Evolutionary conservation across 2,329 filamentous ascomycete genomes (phyloP).

Genomic region (Penicillium sp.): DNA sequence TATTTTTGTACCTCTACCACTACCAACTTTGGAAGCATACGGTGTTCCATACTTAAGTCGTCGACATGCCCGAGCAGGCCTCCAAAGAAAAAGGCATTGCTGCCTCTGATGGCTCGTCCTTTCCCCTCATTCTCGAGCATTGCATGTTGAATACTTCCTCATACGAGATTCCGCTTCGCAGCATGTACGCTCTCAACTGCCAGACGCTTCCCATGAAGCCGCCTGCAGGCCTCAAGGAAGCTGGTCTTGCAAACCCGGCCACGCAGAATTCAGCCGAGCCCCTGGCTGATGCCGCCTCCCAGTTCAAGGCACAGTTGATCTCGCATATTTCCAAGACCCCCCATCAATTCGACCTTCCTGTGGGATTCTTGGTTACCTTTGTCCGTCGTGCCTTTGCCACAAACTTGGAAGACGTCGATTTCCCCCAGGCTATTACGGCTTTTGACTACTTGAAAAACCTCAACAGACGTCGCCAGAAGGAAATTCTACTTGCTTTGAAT

Average conservation of each 20-base stretch:
- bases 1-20: neutral
- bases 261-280: constrained; percentile 19
- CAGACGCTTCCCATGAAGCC: constrained; percentile 35
- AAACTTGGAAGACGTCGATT: constrained; percentile 57
- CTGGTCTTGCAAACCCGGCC: constrained; percentile 35
- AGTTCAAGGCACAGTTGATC: constrained; percentile 40
- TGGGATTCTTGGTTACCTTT: constrained; percentile 60
- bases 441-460: constrained; percentile 64
- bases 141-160: constrained; percentile 58
- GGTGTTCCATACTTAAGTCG: neutral
- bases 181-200: constrained; percentile 65
- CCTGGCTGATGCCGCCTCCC: constrained; percentile 35
- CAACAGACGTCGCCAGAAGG: constrained; percentile 56
- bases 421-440: constrained; percentile 61
- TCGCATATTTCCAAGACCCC: constrained; percentile 56
- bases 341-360: constrained; percentile 58
- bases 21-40: no score
- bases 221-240: constrained; percentile 26
- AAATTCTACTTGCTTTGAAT: constrained; percentile 52
- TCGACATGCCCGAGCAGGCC: constrained; percentile 5
- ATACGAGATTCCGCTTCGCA: constrained; percentile 64
- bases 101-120: constrained; percentile 37
- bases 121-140: constrained; percentile 56
- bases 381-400: constrained; percentile 57
- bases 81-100: constrained; percentile 19